A percentile compares a stretch with the other conserved stretches of the same genome.
Evolutionary conservation across 2,329 filamentous ascomycete genomes (phyloP).

Genomic region (Westerdykella ornata): DNA sequence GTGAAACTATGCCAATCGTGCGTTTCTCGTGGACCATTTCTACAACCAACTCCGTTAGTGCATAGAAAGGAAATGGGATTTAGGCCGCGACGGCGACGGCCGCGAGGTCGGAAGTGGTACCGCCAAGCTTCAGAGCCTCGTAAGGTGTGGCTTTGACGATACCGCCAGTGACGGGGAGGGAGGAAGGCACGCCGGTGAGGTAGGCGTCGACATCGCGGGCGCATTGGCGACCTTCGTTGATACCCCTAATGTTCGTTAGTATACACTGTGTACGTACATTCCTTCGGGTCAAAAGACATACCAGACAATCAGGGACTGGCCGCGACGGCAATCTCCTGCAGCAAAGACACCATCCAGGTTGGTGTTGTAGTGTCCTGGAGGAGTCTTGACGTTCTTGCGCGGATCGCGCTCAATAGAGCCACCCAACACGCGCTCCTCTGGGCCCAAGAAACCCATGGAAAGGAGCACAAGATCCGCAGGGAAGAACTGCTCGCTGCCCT

Average conservation of each 20-base stretch:
- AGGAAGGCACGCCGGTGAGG: conserved; percentile 67
- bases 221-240: conserved; percentile 91
- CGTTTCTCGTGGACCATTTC: too few species aligned
- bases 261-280: too few species aligned
- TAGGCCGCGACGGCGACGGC: too few species aligned
- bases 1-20: too few species aligned
- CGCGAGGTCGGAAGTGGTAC: conserved; percentile 26
- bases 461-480: conserved; percentile 88
- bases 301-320: conserved; percentile 95
- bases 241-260: too few species aligned
- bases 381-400: conserved; percentile 94
- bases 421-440: conserved; percentile 80
- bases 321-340: conserved; percentile 88
- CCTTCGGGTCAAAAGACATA: conserved; percentile 48
- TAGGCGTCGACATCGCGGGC: conserved; percentile 87
- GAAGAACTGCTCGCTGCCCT: conserved; percentile 92
- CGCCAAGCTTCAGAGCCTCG: conserved; percentile 53
- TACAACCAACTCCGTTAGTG: too few species aligned
- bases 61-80: too few species aligned
- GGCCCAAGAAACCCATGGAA: conserved; percentile 95
- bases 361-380: conserved; percentile 78
- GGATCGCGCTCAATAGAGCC: conserved; percentile 85
- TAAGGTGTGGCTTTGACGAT: conserved; percentile 80
- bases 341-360: conserved; percentile 86
- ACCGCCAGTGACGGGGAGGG: conserved; percentile 83